Percentiles rank a stretch among this genome's conserved stretches.
Conservation (phyloP, 2,329 filamentous ascomycete species). For the Calonectria hawksworthii region DNA sequence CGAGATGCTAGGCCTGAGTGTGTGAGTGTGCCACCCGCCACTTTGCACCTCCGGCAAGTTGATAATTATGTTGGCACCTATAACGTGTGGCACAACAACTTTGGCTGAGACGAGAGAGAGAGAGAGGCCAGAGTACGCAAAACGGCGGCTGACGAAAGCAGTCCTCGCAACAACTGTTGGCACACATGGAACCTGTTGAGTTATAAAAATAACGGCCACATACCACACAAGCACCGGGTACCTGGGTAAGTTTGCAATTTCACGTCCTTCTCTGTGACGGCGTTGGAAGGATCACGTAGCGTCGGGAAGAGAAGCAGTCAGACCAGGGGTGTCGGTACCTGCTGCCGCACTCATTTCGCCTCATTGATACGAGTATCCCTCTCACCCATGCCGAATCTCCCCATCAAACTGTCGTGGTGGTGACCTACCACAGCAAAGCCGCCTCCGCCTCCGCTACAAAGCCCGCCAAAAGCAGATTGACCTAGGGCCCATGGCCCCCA, state of each 20-base stretch:
- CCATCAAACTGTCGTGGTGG: slow-evolving; percentile 6
- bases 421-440: slow-evolving; percentile 19
- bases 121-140: background rate
- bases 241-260: background rate
- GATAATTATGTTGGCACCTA: background rate
- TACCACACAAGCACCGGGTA: background rate
- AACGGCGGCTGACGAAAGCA: background rate
- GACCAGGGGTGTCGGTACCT: slow-evolving; percentile 11
- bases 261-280: slow-evolving; percentile 3
- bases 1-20: background rate
- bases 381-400: slow-evolving; percentile 4
- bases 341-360: slow-evolving; percentile 25
- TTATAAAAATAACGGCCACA: slow-evolving; percentile 6
- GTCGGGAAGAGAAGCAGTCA: slow-evolving; percentile 11
- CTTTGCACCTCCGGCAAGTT: background rate
- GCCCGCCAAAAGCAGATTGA: slow-evolving; percentile 19
- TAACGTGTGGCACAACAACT: background rate
- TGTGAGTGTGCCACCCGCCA: background rate
- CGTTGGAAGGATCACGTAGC: slow-evolving; percentile 5
- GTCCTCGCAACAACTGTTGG: background rate
- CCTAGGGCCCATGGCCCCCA: slow-evolving; percentile 4
- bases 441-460: slow-evolving; percentile 31
- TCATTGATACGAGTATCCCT: slow-evolving; percentile 17
- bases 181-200: background rate
- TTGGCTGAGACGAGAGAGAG: background rate